Evolutionary conservation across 2,329 filamentous ascomycete genomes (phyloP).

Genomic region (Colletotrichum higginsianum): DNA sequence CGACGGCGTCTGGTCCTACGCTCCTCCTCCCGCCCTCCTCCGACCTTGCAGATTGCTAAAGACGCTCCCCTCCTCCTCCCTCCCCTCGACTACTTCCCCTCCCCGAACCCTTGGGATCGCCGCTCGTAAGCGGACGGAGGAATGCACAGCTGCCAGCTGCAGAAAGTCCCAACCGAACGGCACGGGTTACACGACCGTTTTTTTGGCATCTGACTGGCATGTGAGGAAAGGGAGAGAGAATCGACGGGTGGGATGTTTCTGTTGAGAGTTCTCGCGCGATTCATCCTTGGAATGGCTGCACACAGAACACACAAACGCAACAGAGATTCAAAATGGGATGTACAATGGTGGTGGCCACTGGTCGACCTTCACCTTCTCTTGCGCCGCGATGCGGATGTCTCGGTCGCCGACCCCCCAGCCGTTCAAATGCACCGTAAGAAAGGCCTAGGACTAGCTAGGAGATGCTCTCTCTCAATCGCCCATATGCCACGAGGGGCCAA

Average conservation of each 20-base stretch:
- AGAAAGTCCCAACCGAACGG: conserved; percentile 18
- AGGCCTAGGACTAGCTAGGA: too few species aligned
- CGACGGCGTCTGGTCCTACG: neutral
- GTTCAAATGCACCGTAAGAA: too few species aligned
- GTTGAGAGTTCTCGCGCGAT: neutral
- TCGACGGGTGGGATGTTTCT: neutral
- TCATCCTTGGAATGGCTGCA: neutral
- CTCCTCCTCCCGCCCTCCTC: neutral
- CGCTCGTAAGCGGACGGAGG: neutral
- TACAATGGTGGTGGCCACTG: neutral
- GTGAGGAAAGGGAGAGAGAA: neutral
- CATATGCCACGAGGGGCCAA: neutral
- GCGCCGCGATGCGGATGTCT: conserved; percentile 2
- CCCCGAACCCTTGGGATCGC: neutral
- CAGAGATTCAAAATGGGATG: too few species aligned
- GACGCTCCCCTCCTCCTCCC: neutral
- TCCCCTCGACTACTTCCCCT: neutral
- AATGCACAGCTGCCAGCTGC: neutral
- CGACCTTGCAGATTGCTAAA: neutral
- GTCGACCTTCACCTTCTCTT: neutral
- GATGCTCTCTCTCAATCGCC: too few species aligned
- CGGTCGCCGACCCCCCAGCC: neutral
- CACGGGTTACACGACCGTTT: neutral
- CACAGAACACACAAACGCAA: too few species aligned
- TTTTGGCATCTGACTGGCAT: neutral